Conservation (phyloP, 2,329 filamentous ascomycete species). For the Cytospora schulzeri region DNA sequence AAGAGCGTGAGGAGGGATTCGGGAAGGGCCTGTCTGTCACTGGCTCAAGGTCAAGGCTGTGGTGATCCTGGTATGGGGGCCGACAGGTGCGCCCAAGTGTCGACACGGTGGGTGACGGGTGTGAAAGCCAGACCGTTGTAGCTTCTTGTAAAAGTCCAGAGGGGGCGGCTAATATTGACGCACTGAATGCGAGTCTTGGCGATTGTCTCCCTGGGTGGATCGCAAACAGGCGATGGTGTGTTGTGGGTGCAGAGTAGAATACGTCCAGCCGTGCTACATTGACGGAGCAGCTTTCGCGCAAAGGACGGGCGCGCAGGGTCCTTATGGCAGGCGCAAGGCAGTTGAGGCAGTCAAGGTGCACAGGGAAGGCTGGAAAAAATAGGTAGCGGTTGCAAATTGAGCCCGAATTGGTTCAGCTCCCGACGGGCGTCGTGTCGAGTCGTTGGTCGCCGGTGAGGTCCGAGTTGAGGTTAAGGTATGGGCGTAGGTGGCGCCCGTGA, state of each 20-base stretch:
- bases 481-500: conserved; percentile 1
- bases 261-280: conserved; percentile 25
- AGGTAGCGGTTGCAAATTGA: background rate
- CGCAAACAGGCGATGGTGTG: conserved; percentile 15
- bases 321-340: conserved; percentile 13
- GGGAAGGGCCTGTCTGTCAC: background rate
- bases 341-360: conserved; percentile 9
- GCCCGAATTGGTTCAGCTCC: conserved; percentile 7
- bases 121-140: conserved; percentile 3
- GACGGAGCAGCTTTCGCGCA: conserved; percentile 14
- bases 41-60: background rate
- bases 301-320: background rate
- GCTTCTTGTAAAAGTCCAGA: background rate
- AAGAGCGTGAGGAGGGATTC: background rate
- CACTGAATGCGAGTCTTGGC: conserved; percentile 10
- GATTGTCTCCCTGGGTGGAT: conserved; percentile 9
- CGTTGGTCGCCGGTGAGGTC: conserved; percentile 2
- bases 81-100: conserved; percentile 7
- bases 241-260: conserved; percentile 16
- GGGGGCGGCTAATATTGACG: conserved; percentile 14
- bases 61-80: background rate
- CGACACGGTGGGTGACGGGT: conserved; percentile 7
- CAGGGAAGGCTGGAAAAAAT: background rate
- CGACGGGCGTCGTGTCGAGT: conserved; percentile 8
- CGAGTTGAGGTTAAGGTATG: conserved; percentile 12